Conservation (phyloP, 352 stramenopile species). For the Saprolegnia diclina region DNA sequence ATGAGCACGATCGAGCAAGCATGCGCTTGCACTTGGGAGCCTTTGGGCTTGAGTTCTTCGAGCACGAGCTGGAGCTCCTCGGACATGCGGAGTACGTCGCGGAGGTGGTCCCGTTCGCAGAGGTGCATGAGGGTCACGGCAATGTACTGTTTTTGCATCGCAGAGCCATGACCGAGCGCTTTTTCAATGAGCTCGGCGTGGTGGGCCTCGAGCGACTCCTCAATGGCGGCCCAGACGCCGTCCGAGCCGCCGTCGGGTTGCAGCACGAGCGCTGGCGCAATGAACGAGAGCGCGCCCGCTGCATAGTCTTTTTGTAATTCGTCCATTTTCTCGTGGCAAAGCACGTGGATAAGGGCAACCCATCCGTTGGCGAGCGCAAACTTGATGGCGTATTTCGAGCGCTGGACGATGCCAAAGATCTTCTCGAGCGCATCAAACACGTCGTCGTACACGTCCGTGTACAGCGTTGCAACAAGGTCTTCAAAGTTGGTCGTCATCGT, state of each 20-base stretch:
- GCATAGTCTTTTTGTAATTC: slow-evolving; percentile 1
- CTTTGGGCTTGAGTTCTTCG: not conserved
- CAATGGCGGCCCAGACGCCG: not conserved
- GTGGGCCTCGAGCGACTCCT: not conserved
- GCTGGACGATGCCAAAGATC: slow-evolving; percentile 13
- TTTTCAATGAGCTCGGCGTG: not conserved
- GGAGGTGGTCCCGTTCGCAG: not conserved
- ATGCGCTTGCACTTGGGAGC: not conserved
- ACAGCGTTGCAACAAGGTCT: not conserved
- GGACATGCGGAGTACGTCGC: not conserved
- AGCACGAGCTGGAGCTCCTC: not conserved
- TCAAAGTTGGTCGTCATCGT: not conserved
- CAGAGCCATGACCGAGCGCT: not conserved
- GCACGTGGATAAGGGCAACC: not conserved
- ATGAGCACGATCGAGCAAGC: not conserved
- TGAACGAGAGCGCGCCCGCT: slow-evolving; percentile 4
- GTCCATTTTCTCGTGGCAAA: not conserved
- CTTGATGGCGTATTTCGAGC: slow-evolving; percentile 9
- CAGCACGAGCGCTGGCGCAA: not conserved
- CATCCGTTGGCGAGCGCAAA: not conserved
- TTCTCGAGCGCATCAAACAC: not conserved
- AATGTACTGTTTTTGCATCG: slow-evolving; percentile 14
- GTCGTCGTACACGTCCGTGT: not conserved
- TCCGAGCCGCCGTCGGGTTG: not conserved
- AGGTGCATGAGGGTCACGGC: slow-evolving; percentile 12